Conservation (phyloP, 345 rosid genomes). For the Rubroshorea leprosula region DNA sequence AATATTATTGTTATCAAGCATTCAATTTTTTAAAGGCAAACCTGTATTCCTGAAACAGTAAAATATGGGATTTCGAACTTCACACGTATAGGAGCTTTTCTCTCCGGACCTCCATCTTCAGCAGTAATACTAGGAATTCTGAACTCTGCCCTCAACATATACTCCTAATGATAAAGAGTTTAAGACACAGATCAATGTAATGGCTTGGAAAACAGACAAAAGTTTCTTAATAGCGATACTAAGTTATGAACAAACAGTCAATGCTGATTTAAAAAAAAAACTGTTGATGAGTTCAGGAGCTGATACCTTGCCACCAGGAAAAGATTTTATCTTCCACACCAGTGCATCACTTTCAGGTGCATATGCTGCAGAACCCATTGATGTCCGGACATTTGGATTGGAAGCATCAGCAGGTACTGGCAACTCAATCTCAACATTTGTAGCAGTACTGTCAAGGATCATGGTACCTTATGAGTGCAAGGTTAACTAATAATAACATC, state of each 20-base stretch:
- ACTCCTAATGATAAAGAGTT: constrained; percentile 39
- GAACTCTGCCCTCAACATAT: constrained; percentile 83
- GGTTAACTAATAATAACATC: not conserved
- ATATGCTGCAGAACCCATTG: constrained; percentile 88
- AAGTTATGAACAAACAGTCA: too few relatives aligned
- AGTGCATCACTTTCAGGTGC: constrained; percentile 73
- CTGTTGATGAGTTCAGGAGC: not conserved
- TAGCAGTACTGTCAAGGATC: constrained; percentile 50
- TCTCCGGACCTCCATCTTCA: constrained; percentile 75
- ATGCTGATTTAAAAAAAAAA: not conserved
- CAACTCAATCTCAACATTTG: constrained; percentile 63
- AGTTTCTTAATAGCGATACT: too few relatives aligned
- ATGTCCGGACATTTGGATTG: constrained; percentile 80
- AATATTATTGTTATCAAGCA: not conserved
- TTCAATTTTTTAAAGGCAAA: constrained; percentile 11
- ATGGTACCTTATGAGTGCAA: constrained; percentile 8
- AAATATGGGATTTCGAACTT: constrained; percentile 94
- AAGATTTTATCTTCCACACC: constrained; percentile 72
- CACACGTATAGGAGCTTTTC: constrained; percentile 87
- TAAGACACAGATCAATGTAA: constrained; percentile 8
- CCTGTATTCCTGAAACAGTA: constrained; percentile 92
- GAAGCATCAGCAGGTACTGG: constrained; percentile 79
- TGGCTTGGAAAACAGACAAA: not conserved
- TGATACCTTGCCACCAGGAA: constrained; percentile 81
- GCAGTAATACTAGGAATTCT: constrained; percentile 81